Percentiles rank a stretch among this genome's conserved stretches.
Evolutionary conservation across 1,139 yeast species (phyloP).

Genomic region (Suzukiozyma palmioleophila): DNA sequence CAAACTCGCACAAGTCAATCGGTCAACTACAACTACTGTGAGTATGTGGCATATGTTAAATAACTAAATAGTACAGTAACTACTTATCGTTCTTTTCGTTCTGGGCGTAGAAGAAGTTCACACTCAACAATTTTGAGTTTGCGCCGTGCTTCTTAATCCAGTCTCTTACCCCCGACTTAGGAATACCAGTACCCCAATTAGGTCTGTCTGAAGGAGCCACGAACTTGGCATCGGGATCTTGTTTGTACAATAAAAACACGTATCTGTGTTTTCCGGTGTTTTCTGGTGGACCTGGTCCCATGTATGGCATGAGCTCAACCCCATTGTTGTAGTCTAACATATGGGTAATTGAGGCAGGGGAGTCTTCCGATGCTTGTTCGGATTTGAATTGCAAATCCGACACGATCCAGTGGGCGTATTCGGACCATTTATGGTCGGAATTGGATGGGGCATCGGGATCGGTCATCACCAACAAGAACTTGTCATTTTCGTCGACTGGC

Average conservation of each 20-base stretch:
- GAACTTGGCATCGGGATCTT: conserved; percentile 37
- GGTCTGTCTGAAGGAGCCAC: conserved; percentile 58
- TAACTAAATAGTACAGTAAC: conserved; percentile 1
- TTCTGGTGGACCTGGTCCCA: conserved; percentile 84
- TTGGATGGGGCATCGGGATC: conserved; percentile 94
- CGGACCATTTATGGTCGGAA: conserved; percentile 82
- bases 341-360: conserved; percentile 22
- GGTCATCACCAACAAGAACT: conserved; percentile 71
- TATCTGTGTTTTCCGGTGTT: conserved; percentile 82
- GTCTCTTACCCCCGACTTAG: conserved; percentile 71
- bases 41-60: neutral
- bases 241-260: conserved; percentile 70
- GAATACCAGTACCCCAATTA: conserved; percentile 80
- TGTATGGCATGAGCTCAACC: conserved; percentile 39
- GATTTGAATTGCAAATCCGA: conserved; percentile 51
- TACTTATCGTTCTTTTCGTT: conserved; percentile 35
- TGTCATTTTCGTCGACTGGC: conserved; percentile 40
- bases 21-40: too few species aligned
- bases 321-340: conserved; percentile 37
- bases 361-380: conserved; percentile 18
- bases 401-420: conserved; percentile 73
- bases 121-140: conserved; percentile 59
- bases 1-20: too few species aligned
- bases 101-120: conserved; percentile 78
- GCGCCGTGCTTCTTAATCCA: conserved; percentile 65